Evolutionary conservation across 192 early-diverging fungal genomes (phyloP).

Genomic region (Podila minutissima): DNA sequence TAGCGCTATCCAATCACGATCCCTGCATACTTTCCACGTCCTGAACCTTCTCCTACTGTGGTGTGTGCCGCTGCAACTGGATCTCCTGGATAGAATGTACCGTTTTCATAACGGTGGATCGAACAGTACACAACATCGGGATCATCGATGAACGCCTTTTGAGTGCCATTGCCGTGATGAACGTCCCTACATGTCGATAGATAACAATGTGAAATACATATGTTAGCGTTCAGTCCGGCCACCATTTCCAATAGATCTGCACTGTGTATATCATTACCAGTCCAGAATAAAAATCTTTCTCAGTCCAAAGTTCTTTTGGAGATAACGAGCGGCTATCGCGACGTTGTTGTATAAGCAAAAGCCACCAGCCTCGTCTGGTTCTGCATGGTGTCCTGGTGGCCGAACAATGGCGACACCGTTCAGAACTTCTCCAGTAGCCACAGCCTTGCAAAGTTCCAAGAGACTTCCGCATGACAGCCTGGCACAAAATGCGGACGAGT

Average conservation of each 20-base stretch:
- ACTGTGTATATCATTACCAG: conserved; percentile 60
- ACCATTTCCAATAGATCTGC: too few relatives aligned
- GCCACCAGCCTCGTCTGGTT: conserved; percentile 77
- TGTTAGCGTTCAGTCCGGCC: background rate
- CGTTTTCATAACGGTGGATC: conserved; percentile 86
- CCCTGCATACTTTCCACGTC: conserved; percentile 63
- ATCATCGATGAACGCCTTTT: conserved; percentile 81
- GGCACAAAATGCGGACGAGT: conserved; percentile 69
- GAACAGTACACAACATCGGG: conserved; percentile 86
- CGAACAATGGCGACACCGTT: conserved; percentile 91
- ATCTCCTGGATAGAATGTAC: conserved; percentile 80
- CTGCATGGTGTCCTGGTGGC: conserved; percentile 96
- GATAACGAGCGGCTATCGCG: conserved; percentile 78
- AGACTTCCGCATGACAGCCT: conserved; percentile 80
- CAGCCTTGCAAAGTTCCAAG: conserved; percentile 75
- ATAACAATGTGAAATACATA: background rate
- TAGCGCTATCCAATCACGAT: too few relatives aligned
- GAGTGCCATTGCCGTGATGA: conserved; percentile 96
- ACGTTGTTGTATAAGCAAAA: conserved; percentile 95
- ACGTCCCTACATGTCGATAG: conserved; percentile 70
- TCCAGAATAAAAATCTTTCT: conserved; percentile 85
- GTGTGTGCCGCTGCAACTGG: conserved; percentile 60
- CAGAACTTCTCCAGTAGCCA: conserved; percentile 66
- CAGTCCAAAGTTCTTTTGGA: conserved; percentile 59
- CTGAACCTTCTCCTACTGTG: conserved; percentile 64